phyloP scores from a whole-genome alignment of 768 basidiomycete species.

The Naganishia kalamii region DNA sequence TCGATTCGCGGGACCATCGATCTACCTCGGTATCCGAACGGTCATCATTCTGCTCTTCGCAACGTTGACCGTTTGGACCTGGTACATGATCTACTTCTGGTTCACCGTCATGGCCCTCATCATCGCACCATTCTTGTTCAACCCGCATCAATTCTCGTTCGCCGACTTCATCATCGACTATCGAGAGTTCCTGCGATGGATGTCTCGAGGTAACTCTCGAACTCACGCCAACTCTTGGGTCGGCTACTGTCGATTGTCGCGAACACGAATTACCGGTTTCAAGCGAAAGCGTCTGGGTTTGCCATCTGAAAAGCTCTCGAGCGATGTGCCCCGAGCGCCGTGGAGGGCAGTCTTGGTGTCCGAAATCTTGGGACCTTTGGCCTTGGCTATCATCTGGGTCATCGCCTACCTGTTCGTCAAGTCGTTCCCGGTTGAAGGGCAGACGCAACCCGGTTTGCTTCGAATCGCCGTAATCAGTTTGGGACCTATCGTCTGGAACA shows the following conservation, averaged over 20 bases:
- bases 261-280: conserved; percentile 99
- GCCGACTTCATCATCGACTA: conserved; percentile 95
- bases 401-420: conserved; percentile 69
- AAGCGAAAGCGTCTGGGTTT: conserved; percentile 96
- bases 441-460: conserved; percentile 71
- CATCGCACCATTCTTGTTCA: conserved; percentile 95
- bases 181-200: conserved; percentile 97
- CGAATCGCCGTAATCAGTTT: conserved; percentile 88
- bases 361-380: conserved; percentile 76
- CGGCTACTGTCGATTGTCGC: conserved; percentile 93
- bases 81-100: conserved; percentile 97
- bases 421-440: conserved; percentile 51
- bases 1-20: conserved; percentile 95
- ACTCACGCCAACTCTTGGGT: conserved; percentile 99
- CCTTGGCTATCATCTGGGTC: conserved; percentile 77
- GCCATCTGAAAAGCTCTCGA: conserved; percentile 93
- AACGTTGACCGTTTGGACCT: conserved; percentile 83
- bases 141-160: conserved; percentile 98
- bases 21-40: conserved; percentile 93
- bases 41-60: conserved; percentile 88
- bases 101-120: conserved; percentile 85
- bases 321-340: conserved; percentile 85
- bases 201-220: conserved; percentile 95
- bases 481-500: conserved; percentile 94
- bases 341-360: conserved; percentile 86